Evolutionary conservation across 2,329 filamentous ascomycete species (phyloP).

Genomic region (Paecilomyces fulvus): DNA sequence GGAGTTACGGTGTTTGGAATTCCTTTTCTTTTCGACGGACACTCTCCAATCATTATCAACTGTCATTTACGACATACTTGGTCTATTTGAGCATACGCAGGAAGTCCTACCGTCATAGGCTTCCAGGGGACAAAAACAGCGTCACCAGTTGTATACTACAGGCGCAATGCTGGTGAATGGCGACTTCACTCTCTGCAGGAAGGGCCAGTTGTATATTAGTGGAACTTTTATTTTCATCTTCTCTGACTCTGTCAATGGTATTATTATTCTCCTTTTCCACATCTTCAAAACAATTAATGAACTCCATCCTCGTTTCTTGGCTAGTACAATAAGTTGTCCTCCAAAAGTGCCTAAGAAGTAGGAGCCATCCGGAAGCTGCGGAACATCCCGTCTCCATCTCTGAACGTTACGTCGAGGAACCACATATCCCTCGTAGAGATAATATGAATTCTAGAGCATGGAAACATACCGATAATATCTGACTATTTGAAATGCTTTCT

Average conservation of each 20-base stretch:
- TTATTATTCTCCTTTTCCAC: not conserved
- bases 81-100: not conserved
- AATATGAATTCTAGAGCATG: too few species aligned
- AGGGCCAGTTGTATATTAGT: not conserved
- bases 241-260: not conserved
- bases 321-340: not conserved
- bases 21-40: not conserved
- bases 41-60: not conserved
- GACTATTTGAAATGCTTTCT: too few species aligned
- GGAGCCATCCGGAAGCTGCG: too few species aligned
- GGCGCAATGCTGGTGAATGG: not conserved
- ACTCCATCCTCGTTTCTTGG: not conserved
- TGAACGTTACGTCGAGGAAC: too few species aligned
- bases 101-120: not conserved
- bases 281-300: not conserved
- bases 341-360: too few species aligned
- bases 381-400: too few species aligned
- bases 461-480: too few species aligned
- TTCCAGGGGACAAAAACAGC: not conserved
- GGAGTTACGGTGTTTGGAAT: slow-evolving; percentile 6
- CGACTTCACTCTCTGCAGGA: not conserved
- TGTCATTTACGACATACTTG: not conserved
- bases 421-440: too few species aligned
- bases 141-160: not conserved
- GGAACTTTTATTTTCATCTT: not conserved